phyloP scores from a whole-genome alignment of 1,139 yeast genomes.

The Debaryomyces sp. region DNA sequence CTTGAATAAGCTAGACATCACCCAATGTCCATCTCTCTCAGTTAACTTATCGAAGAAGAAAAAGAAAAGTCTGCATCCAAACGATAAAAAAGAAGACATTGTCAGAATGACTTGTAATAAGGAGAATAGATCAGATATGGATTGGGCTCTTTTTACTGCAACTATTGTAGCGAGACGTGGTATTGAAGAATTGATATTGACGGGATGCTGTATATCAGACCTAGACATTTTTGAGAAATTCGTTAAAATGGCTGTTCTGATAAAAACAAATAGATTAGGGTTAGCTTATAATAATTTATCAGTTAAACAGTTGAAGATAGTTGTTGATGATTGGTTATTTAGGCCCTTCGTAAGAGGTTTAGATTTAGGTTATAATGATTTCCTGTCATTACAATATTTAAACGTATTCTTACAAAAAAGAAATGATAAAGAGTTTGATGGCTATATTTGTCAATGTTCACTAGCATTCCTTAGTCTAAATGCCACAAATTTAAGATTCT shows the following conservation, averaged over 20 bases:
- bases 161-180: constrained; percentile 70
- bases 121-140: constrained; percentile 69
- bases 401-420: constrained; percentile 27
- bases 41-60: constrained; percentile 56
- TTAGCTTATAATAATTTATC: constrained; percentile 67
- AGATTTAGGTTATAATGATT: constrained; percentile 74
- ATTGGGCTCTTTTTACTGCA: constrained; percentile 74
- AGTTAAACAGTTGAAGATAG: constrained; percentile 48
- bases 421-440: constrained; percentile 22
- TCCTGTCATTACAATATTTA: constrained; percentile 39
- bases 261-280: constrained; percentile 59
- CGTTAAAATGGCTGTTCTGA: constrained; percentile 55
- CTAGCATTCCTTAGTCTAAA: constrained; percentile 69
- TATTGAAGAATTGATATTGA: constrained; percentile 67
- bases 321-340: constrained; percentile 48
- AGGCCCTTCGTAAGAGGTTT: constrained; percentile 50
- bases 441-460: constrained; percentile 30
- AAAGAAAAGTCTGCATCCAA: constrained; percentile 26
- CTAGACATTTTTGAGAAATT: constrained; percentile 57
- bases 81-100: constrained; percentile 28
- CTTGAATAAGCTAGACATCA: constrained; percentile 60
- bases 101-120: constrained; percentile 60
- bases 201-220: constrained; percentile 71
- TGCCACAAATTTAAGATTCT: constrained; percentile 56
- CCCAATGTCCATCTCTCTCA: constrained; percentile 67